Evolutionary conservation across 495 filamentous ascomycete genomes (phyloP), one percentile per base, ranked within the genome.

Genomic region (Penicillium maclennaniae): DNA sequence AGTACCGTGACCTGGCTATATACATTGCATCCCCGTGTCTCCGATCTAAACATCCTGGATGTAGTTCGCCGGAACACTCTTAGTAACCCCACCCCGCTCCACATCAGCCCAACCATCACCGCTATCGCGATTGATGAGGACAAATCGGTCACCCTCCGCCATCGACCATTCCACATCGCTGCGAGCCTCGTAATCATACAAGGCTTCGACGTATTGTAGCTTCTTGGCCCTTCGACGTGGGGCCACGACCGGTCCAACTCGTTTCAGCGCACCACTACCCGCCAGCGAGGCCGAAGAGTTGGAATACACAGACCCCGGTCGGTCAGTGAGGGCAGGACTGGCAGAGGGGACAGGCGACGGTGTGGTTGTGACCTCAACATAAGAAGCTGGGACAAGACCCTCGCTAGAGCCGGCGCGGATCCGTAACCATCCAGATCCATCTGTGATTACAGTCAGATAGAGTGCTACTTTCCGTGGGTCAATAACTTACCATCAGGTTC

Each of bases 91-190:
- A 21, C 86, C 88, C 55, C 87, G 87, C 75, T 97, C 93, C 14
- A 98, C 93, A 72, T 97, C 92, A 9, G 86, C 89, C 93, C 93
- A 98, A 14, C 93, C 93, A 73, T 97, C 93, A 1, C 93, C 93
- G 10, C 82, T 77, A 66, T 97, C 90, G 39, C 84, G 82, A 56
- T 79, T 89, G 40, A 96, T 82, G 37, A 97, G 68, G 19, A 97
- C 93, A 62, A 98, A 96, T 47, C 85, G 75, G 67, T 98, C 93
- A 0, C 93, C 93, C 71, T 93, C 93, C 3, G 63, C 54, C 89
- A 98, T 98, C 63, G 76, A 88, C 73, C 89, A 89, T 69, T 98
- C 93, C 27, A 82, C 82, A 34, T 93, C 90, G 61, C 85, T 91
- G 55, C 87, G 82, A 7, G 92, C 89, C 53, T 85, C 76, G 64